Base-by-base conservation (phyloP, 768 basidiomycete genomes). In the Panaeolus cyanescens region DNA sequence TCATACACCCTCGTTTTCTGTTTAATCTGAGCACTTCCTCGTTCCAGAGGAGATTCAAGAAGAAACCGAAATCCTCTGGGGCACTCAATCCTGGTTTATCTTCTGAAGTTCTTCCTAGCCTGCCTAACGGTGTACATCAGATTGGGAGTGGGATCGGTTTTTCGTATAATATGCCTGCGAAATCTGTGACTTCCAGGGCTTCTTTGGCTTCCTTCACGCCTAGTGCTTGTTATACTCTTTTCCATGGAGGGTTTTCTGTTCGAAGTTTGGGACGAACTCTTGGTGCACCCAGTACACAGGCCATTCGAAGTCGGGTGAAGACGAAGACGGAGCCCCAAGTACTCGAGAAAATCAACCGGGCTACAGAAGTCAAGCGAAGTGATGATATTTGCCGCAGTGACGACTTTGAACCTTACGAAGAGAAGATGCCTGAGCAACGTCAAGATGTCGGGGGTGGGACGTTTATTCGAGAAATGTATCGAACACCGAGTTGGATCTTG, bases 131-230 rank as follows among this genome's bases (percentile, higher is more conserved):
- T 2, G 59, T 83, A 19, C 77, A 79, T 68, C 78, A 81, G 39
- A 79, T 82, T 37, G 83, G 83, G 20, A 78, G 76, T 32, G 83
- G 86, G 22, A 85, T 85, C 54, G 83, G 83, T 5, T 85, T 80
- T 66, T 81, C 73, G 28, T 81, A 80, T 67, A 75, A 65, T 32
- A 56, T 75, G 5, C 77, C 76, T 28, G 71, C 75, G 32, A 66
- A 65, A 19, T 58, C 36, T 4, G 62, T 67, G 4, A 28, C 22
- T 4, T 69, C 68, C 15, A 68, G 69, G 50, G 58, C 64, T 15
- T 70, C 71, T 25, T 34, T 72, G 9, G 54, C 59, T 34, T 69
- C 71, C 17, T 66, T 68, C 39, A 57, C 65, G 25, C 65, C 71
- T 6, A 59, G 68, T 1, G 59, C 60, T 36, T 69, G 71, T 54